Percentiles rank a stretch among this genome's conserved stretches.
phyloP scores from a whole-genome alignment of 192 early-diverging fungal species.

The Ambispora gerdemannii region DNA sequence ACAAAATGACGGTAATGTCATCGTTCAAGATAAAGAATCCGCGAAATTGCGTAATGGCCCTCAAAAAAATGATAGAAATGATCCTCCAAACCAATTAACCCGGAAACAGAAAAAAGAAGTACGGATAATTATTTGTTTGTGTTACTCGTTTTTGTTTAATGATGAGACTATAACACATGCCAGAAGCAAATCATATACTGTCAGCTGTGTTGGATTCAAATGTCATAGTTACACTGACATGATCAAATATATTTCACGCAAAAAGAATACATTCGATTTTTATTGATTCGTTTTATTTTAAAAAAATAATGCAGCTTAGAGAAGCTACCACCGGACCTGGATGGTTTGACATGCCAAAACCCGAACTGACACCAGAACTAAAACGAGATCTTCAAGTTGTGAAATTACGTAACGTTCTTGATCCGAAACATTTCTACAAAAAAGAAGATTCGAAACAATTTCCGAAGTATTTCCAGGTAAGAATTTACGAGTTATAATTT shows the following conservation, averaged over 20 bases:
- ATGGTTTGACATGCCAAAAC: constrained; percentile 91
- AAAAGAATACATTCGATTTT: too few relatives aligned
- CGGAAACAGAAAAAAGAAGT: not conserved
- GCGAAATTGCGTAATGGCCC: too few relatives aligned
- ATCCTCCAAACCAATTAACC: not conserved
- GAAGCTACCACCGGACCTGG: constrained; percentile 34
- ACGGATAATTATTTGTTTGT: too few relatives aligned
- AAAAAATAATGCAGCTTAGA: not conserved
- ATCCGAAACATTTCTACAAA: constrained; percentile 92
- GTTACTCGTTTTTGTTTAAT: not conserved
- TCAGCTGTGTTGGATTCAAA: constrained; percentile 17
- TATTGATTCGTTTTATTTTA: not conserved
- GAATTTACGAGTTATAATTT: not conserved
- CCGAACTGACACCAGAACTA: constrained; percentile 81
- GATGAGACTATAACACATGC: not conserved
- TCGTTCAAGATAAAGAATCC: not conserved
- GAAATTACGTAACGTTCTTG: constrained; percentile 79
- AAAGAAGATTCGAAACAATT: constrained; percentile 59
- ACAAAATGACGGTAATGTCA: too few relatives aligned
- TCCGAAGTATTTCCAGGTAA: constrained; percentile 90
- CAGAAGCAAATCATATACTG: too few relatives aligned
- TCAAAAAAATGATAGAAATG: not conserved
- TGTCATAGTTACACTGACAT: constrained; percentile 29
- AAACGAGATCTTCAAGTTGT: constrained; percentile 88
- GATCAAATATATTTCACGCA: not conserved